Evolutionary conservation across 2,329 filamentous ascomycete genomes (phyloP), one percentile per base, ranked within the genome.

Genomic region (Colletotrichum salicis): DNA sequence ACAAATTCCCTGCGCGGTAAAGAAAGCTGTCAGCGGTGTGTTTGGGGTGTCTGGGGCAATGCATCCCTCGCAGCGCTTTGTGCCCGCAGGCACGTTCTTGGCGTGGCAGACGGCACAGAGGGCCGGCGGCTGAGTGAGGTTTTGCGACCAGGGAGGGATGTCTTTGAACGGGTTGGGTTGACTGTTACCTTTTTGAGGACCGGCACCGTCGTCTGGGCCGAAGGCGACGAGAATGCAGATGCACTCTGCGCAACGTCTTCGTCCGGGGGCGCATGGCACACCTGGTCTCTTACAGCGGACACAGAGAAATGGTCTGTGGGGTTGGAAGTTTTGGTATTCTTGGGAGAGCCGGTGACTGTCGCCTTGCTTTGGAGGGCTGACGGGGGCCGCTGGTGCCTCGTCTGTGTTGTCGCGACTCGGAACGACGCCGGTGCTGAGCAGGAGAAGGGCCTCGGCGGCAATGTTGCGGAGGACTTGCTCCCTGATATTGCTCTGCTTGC

Each of bases 401-500:
- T 8, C 8, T 48, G 8, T 4, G 8, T 2, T 48, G 41, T 48
- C 19, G 41, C 8, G 41, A 7, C 8, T 11, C 19, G 41, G 41
- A 19, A n/a, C 29, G 19, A 11, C 45, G 1, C 45, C 11, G 22
- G 12, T n/a, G 57, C n/a, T 31, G 31, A 37, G 41, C 4, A n/a
- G 37, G 6, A 52, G 29, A 5, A 64, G 52, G 1, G 52, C 60
- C 31, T 37, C 35, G 33, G 66, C 66, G 1, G 60, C 66, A 1
- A 12, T 33, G 15, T 22, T 31, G 8, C 29, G 59, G 19, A 62
- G 59, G 6, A 62, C 57, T 6, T 60, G 10, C 29, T 41, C 48
- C 19, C 57, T 51, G 57, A 69, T 24, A 4, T 69, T 69, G 24
- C 13, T 1, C 29, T 13, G 66, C 15, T 60, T 61, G 66, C 66